phyloP scores from a whole-genome alignment of 441 rosid species.

The Cnidoscolus chayamansa region DNA sequence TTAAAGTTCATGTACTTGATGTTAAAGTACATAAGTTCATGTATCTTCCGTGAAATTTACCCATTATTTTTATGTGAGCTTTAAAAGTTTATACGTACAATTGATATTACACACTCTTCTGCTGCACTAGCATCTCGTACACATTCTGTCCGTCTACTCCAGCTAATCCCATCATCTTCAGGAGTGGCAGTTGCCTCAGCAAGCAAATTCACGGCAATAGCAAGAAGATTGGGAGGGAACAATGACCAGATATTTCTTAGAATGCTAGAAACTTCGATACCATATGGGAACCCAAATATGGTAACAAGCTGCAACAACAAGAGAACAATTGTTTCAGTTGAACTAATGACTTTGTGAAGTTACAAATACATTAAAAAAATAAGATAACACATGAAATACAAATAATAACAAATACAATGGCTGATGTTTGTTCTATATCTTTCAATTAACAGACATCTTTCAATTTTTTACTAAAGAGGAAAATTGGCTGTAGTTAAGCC shows the following conservation, averaged over 20 bases:
- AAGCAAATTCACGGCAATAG: constrained; percentile 48
- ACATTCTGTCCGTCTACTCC: constrained; percentile 63
- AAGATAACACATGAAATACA: background rate
- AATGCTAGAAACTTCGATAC: constrained; percentile 7
- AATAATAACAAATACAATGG: background rate
- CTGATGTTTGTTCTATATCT: background rate
- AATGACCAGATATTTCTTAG: constrained; percentile 65
- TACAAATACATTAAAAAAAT: too few species aligned
- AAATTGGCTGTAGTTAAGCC: background rate
- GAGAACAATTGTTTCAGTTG: constrained; percentile 21
- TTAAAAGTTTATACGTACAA: constrained; percentile 43
- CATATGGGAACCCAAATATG: constrained; percentile 58
- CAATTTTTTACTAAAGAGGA: background rate
- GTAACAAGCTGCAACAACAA: constrained; percentile 49
- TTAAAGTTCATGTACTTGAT: too few species aligned
- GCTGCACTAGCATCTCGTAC: constrained; percentile 26
- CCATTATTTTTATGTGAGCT: background rate
- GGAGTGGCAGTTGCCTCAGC: constrained; percentile 51
- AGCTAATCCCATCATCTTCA: constrained; percentile 62
- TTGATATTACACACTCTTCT: constrained; percentile 53
- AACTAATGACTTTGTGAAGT: constrained; percentile 16
- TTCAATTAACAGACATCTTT: background rate
- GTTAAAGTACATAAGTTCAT: too few species aligned
- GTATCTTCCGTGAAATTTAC: too few species aligned
- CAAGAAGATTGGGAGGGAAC: constrained; percentile 86